Percentiles rank a stretch among this genome's conserved stretches.
Conservation (phyloP, 192 early-diverging fungal species). For the Powellomyces hirtus region DNA sequence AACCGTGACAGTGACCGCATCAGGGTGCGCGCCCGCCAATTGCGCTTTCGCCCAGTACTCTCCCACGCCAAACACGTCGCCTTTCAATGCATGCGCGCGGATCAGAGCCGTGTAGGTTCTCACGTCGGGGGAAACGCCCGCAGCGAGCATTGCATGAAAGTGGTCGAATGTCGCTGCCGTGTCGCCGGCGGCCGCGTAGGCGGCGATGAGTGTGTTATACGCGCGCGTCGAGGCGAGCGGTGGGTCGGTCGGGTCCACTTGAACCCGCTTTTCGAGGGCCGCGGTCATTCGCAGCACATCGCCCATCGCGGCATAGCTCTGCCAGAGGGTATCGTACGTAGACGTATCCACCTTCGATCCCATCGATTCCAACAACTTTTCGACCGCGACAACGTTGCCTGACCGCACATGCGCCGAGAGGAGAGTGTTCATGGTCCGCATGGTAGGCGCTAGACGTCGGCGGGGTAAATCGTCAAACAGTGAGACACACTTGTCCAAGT, state of each 20-base stretch:
- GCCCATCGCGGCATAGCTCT: slow-evolving; percentile 6
- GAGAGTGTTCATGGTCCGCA: not conserved
- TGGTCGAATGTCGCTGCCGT: not conserved
- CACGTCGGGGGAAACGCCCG: slow-evolving; percentile 4
- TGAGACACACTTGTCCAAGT: not conserved
- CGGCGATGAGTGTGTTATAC: not conserved
- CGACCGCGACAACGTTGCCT: not conserved
- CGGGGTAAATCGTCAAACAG: not conserved
- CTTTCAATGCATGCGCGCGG: not conserved
- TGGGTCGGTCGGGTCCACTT: not conserved
- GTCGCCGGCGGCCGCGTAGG: slow-evolving; percentile 1
- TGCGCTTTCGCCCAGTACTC: not conserved
- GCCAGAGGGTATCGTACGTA: slow-evolving; percentile 12
- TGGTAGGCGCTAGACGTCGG: not conserved
- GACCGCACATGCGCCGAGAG: not conserved
- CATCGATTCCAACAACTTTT: not conserved
- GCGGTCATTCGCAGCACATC: not conserved
- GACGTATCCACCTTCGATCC: not conserved
- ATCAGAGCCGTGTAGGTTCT: slow-evolving; percentile 1
- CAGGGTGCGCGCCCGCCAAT: not conserved
- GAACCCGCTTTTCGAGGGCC: not conserved
- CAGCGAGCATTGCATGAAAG: not conserved
- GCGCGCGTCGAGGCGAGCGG: not conserved
- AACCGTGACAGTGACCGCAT: not conserved
- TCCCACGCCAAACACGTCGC: slow-evolving; percentile 6